Base-by-base conservation (phyloP, 164 flowering plant genomes). In the Annona cherimola region DNA sequence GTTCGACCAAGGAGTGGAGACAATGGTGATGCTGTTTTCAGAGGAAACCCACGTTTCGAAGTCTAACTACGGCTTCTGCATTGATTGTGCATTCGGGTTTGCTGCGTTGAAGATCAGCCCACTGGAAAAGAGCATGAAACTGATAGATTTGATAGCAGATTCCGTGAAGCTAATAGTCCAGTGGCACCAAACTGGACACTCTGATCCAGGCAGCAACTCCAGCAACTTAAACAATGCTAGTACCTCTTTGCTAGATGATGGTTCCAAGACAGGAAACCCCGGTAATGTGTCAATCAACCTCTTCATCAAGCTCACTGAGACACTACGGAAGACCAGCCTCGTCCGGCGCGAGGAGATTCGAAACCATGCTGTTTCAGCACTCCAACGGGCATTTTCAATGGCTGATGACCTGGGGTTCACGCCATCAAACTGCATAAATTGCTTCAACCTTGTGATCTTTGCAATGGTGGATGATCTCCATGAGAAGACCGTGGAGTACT, bases 401-500 rank as follows among this genome's bases (percentile, higher is more conserved):
- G 95, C 91, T 3, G 90, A 88, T 42, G 90, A 84, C 2, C 79
- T 96, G 40, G 89, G 78, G 1, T 79, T 93, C 71, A 83, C 88
- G 0, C 73, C 98, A 3, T 42, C 73, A 1, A 81, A 74, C 69
- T 83, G 90, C 35, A 81, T 86, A 0, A 83, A 77, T 74, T 81
- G 86, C 70, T 85, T 93, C 63, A 88, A 90, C 81, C 78, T 75
- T 6, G 84, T 93, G 63, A 78, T 93, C 6, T 93, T 93, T 60
- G 90, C 98, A 0, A 91, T 89, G 97, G 91, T 93, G 3, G 99
- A 93, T 69, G 98, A 96, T 78, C 69, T 93, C 45, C 95, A 93
- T 50, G 98, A 93, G 61, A 96, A 91, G 83, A 84, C 88, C 87
- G 42, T 90, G 35, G 95, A 90, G 74, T 92, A 92, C 69, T 90